A percentile compares a stretch with the other conserved stretches of the same genome.
Conservation (phyloP, 768 basidiomycete species). For the Xerocomus potaroensis region DNA sequence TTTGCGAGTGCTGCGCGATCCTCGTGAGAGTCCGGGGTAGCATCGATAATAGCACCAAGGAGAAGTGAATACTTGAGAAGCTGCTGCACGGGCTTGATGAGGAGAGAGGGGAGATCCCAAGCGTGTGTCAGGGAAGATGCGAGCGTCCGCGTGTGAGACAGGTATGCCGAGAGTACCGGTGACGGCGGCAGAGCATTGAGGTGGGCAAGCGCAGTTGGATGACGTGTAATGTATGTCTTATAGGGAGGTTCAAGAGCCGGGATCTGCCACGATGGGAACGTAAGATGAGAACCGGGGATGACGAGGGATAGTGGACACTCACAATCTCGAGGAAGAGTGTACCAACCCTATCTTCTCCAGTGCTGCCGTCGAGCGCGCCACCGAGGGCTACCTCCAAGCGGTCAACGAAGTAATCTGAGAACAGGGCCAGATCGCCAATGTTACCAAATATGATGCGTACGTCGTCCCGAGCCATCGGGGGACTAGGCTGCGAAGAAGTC, state of each 20-base stretch:
- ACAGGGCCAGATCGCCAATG: constrained; percentile 66
- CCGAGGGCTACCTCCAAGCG: constrained; percentile 66
- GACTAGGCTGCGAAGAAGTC: constrained; percentile 43
- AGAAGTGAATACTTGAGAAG: constrained; percentile 92
- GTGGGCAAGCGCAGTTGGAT: constrained; percentile 69
- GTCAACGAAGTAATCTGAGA: constrained; percentile 64
- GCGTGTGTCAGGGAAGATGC: constrained; percentile 76
- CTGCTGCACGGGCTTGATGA: constrained; percentile 97
- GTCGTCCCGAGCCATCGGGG: constrained; percentile 72
- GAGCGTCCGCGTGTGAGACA: constrained; percentile 58
- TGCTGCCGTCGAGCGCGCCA: constrained; percentile 54
- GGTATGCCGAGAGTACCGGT: constrained; percentile 55
- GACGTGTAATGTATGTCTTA: constrained; percentile 76
- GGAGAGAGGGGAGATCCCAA: constrained; percentile 89
- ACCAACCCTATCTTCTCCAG: constrained; percentile 68
- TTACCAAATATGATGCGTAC: constrained; percentile 72
- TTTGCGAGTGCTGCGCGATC: constrained; percentile 45
- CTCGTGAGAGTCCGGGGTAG: constrained; percentile 63
- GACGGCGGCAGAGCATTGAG: constrained; percentile 44
- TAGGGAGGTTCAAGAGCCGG: constrained; percentile 69
- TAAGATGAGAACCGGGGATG: background rate
- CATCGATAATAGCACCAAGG: constrained; percentile 68
- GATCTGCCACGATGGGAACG: constrained; percentile 44
- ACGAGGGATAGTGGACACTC: constrained; percentile 30
- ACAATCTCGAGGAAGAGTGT: constrained; percentile 66